Evolutionary conservation across 305 asterid species (phyloP), one percentile per base, ranked within the genome.

Genomic region (Rubia tinctorum): DNA sequence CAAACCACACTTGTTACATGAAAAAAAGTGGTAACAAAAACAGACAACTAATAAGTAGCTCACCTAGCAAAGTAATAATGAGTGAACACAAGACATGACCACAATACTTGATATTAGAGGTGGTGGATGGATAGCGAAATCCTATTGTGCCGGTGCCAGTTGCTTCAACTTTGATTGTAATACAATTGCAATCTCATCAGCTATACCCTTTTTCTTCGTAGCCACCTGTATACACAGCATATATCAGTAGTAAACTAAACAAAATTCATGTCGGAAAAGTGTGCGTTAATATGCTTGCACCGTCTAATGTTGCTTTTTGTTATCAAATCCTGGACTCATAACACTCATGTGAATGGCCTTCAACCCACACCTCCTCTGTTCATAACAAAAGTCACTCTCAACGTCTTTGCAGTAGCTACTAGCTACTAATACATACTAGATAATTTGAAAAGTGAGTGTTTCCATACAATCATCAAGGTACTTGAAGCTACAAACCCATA

Each of bases 131-230:
- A 23, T 51, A 51, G 8, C 51, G 40, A 70, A 8, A 53, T 34
- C 63, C 78, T 79, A 89, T 63, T 84, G 89, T 45, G 88, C 30
- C 2, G 91, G 86, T 74, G 86, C 80, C 63, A 88, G 71, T 37
- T 85, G 93, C 83, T 80, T 84, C 83, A 86, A 59, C 79, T 88
- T 88, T n/a, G 89, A 90, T 82, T 85, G 93, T 78, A 89, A 81
- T 62, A 86, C 83, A 44, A 87, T 81, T 34, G 89, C 89, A 42
- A 84, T 86, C 80, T 89, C 96, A 73, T 88, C 93, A 25, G 91
- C 94, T 79, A 90, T 79, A 73, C 89, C 81, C 82, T 84, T 90
- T 95, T 92, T 88, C 84, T 89, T 89, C 7, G 93, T 66, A 7
- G 97, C 90, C 59, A 90, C 94, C 97, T 92, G 94, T 86, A 80